Base-by-base conservation (phyloP, 208 protist genomes). In the Acanthamoeba royreba region DNA sequence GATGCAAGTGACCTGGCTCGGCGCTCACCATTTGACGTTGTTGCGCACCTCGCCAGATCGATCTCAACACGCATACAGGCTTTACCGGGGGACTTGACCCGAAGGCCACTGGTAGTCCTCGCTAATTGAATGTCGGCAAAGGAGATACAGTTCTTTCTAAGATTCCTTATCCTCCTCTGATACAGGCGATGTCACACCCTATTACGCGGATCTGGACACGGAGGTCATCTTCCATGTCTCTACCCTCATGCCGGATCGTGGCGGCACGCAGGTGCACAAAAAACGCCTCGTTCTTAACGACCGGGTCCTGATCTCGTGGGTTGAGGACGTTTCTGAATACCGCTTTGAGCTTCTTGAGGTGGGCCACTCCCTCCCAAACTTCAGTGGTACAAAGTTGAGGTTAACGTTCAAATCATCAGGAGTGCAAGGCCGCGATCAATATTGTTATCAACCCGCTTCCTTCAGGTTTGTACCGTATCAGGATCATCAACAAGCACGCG, bases 51-150 rank as follows among this genome's bases (percentile, higher is more conserved):
- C 13, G 13, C 11, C 86, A 92, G 86, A 58, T 92, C 15, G 87
- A 92, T 45, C n/a, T 92, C 17, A 92, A 92, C 45, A 79, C 53
- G n/a, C 87, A 92, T 45, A 92, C 87, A 11, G 87, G 87, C 40
- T 92, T 52, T 43, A 55, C 45, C 31, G 87, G 87, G 1, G 87
- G 87, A 15, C 87, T 92, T 22, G 87, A 92, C 81, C 81, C 81
- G 19, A 89, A 89, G 53, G 81, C 53, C 46, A 89, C 87, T 1
- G 72, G 72, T 43, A 83, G n/a, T 19, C 49, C 49, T 55, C 15
- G 25, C 49, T 55, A 55, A 9, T 55, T 9, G 49, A 55, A 19
- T 19, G 49, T 55, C 49, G 49, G 9, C 49, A 19, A 55, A 19
- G 9, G 49, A 9, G 19, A 19, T 55, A 55, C 49, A 19, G 49